Base-by-base conservation (phyloP, 352 stramenopile species). In the Globisporangium carolinianum region DNA sequence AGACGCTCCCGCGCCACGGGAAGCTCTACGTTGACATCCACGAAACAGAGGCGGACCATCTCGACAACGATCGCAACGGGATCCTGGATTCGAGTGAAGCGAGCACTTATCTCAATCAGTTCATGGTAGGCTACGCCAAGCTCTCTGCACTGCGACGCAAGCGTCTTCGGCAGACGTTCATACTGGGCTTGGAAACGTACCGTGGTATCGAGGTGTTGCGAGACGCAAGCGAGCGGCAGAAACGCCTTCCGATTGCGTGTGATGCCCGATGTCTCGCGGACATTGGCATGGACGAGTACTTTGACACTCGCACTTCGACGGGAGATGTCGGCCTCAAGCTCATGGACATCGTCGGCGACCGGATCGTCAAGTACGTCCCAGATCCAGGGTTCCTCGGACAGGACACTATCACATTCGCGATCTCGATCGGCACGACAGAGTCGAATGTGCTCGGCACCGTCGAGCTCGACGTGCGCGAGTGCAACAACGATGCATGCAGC, bases 1-100 rank as follows among this genome's bases (percentile, higher is more conserved):
- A 83, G 55, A 79, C 80, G 0, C 61, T 95, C 8, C 85, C 85
- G 12, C 72, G 86, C 37, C 80, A 93, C 51, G 85, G 85, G 1
- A 80, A 73, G 36, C 64, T 95, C 3, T 86, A 76, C 32, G 65
- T 89, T 0, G 55, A 60, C 14, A 59, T 87, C 45, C 51, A 78
- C 8, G 66, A 82, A 59, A 87, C 76, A 2, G 78, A 87, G 38
- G 66, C 69, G 0, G 82, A 91, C 41, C 69, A 89, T 39, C 60
- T 87, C n/a, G 82, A 91, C 42, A 55, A 66, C 12, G 77, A 91
- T 37, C 57, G 68, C 38, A 86, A 91, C 39, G 63, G 66, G 14
- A 58, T 85, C 14, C 54, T 91, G 17, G 79, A 88, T 51, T 69
- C 69, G 0, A 69, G 76, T 6, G 82, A 91, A 52, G 79, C 82